phyloP scores from a whole-genome alignment of 2,329 filamentous ascomycete species.

The Epichloe scottii region DNA sequence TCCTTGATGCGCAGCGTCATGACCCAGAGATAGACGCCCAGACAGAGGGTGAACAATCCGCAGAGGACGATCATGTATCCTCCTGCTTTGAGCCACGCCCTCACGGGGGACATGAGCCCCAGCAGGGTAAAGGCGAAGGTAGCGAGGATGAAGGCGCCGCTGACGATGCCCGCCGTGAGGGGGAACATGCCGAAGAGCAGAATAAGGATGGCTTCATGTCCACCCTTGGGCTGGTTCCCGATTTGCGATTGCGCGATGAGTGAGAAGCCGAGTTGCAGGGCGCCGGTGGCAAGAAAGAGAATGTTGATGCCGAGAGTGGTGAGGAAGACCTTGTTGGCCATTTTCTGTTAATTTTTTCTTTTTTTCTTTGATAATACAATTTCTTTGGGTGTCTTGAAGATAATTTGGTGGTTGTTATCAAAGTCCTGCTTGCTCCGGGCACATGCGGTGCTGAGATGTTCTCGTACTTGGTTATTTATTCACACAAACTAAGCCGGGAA shows the following conservation, averaged over 20 bases:
- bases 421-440: too few species aligned
- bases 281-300: conserved; percentile 40
- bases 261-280: conserved; percentile 42
- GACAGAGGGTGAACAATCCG: conserved; percentile 49
- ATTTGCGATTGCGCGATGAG: conserved; percentile 37
- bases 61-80: conserved; percentile 52
- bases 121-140: conserved; percentile 60
- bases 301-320: conserved; percentile 35
- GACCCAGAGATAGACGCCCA: conserved; percentile 61
- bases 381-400: too few species aligned
- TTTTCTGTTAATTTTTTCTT: conserved; percentile 16
- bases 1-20: conserved; percentile 56
- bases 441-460: too few species aligned
- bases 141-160: conserved; percentile 58
- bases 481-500: too few species aligned
- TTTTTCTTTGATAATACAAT: too few species aligned
- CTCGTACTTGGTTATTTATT: too few species aligned
- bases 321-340: conserved; percentile 43
- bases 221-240: conserved; percentile 29
- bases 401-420: too few species aligned
- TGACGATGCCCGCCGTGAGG: conserved; percentile 55
- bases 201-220: conserved; percentile 35
- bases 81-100: conserved; percentile 58
- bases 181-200: conserved; percentile 42
- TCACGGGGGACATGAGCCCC: conserved; percentile 53